Conservation (phyloP, 768 basidiomycete species). For the Crepidotus variabilis region DNA sequence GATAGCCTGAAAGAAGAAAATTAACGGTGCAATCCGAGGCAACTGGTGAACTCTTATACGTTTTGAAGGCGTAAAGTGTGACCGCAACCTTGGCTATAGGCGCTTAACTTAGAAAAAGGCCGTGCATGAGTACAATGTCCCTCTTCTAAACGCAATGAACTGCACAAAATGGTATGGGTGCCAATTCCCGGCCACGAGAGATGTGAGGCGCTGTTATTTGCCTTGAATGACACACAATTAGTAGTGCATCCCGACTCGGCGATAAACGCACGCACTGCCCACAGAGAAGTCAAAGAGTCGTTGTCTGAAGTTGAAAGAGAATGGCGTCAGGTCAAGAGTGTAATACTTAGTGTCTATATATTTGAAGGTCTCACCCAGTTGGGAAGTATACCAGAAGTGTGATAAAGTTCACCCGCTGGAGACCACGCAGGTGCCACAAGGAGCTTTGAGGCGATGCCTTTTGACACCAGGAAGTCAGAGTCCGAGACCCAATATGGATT, state of each 20-base stretch:
- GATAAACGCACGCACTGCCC: background rate
- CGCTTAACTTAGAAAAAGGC: too few species aligned
- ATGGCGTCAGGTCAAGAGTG: background rate
- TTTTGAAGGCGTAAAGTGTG: too few species aligned
- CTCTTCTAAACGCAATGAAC: background rate
- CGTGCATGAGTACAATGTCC: background rate
- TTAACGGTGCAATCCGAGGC: too few species aligned
- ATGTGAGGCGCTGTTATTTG: background rate
- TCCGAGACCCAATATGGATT: background rate
- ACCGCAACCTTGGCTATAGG: too few species aligned
- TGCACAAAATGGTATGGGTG: background rate
- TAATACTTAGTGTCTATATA: background rate
- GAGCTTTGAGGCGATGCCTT: constrained; percentile 7
- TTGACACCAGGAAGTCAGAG: constrained; percentile 4
- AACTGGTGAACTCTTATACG: too few species aligned
- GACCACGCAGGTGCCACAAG: constrained; percentile 1
- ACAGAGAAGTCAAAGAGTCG: background rate
- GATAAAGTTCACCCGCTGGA: background rate
- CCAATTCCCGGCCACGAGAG: background rate
- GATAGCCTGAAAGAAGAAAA: too few species aligned
- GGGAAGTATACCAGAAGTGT: background rate
- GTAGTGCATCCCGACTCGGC: background rate
- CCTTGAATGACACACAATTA: background rate
- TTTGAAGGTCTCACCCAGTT: background rate
- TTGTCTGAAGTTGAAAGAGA: background rate